phyloP scores from a whole-genome alignment of 805 yeast species.

The Kluyveromyces nonfermentans region DNA sequence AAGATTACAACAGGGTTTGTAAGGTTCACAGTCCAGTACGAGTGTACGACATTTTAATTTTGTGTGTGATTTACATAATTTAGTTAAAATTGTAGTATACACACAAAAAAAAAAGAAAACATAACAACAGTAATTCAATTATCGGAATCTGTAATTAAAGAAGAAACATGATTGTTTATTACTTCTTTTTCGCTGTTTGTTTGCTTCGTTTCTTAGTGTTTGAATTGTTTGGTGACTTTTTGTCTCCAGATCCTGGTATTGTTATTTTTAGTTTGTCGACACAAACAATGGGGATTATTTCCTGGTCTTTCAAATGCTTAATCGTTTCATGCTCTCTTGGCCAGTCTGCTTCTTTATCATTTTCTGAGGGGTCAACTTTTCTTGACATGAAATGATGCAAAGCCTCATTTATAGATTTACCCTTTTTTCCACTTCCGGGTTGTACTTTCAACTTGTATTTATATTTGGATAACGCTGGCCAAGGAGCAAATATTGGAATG shows the following conservation, averaged over 20 bases:
- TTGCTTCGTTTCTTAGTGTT: slow-evolving; percentile 16
- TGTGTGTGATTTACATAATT: neutral
- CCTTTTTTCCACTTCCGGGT: slow-evolving; percentile 74
- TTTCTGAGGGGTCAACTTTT: slow-evolving; percentile 36
- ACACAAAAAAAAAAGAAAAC: too few relatives aligned
- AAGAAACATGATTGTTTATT: slow-evolving; percentile 4
- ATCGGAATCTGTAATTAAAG: slow-evolving; percentile 1
- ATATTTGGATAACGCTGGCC: slow-evolving; percentile 65
- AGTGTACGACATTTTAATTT: neutral
- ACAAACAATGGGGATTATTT: slow-evolving; percentile 56
- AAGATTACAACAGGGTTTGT: slow-evolving; percentile 38
- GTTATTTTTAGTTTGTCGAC: slow-evolving; percentile 62
- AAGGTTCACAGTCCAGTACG: slow-evolving; percentile 2
- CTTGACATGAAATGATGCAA: slow-evolving; percentile 46
- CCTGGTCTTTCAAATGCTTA: slow-evolving; percentile 50
- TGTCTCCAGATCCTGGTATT: slow-evolving; percentile 40
- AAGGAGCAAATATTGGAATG: slow-evolving; percentile 88
- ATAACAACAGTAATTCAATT: neutral
- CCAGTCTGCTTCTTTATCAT: slow-evolving; percentile 55
- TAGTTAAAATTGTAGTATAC: neutral
- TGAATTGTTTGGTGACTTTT: slow-evolving; percentile 12
- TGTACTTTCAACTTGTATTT: slow-evolving; percentile 77
- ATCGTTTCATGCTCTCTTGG: slow-evolving; percentile 52
- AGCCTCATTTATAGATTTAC: slow-evolving; percentile 70
- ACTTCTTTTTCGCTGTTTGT: slow-evolving; percentile 7